Conservation (phyloP, 805 yeast genomes). For the Kuraishia hungarica region DNA sequence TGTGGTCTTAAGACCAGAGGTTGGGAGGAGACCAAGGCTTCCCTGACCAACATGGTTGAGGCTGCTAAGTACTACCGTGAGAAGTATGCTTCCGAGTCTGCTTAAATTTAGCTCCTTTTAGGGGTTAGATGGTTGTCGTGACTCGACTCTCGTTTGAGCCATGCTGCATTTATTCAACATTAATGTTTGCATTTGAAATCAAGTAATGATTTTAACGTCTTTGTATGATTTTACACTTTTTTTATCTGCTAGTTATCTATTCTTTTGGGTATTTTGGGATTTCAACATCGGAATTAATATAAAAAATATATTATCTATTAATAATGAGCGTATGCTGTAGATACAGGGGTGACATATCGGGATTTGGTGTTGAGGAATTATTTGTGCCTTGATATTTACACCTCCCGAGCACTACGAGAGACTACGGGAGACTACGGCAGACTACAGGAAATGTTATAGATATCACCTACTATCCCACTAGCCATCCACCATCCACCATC, state of each 20-base stretch:
- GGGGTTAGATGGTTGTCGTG: too few species aligned
- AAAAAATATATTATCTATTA: background rate
- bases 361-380: too few species aligned
- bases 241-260: conserved; percentile 4
- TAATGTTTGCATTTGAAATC: conserved; percentile 17
- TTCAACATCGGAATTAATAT: conserved; percentile 33
- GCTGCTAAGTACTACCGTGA: conserved; percentile 94
- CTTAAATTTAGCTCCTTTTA: conserved; percentile 4
- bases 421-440: too few species aligned
- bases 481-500: too few species aligned
- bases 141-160: conserved; percentile 9
- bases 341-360: too few species aligned
- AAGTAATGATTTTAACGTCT: conserved; percentile 3
- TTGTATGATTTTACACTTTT: conserved; percentile 9
- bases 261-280: conserved; percentile 24
- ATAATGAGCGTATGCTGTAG: too few species aligned
- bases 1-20: conserved; percentile 99
- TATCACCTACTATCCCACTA: too few species aligned
- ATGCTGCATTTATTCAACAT: conserved; percentile 29
- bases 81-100: conserved; percentile 19
- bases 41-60: conserved; percentile 96
- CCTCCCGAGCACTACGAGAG: too few species aligned
- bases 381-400: too few species aligned
- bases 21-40: conserved; percentile 94
- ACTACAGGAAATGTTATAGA: too few species aligned